Base-by-base conservation (phyloP, 495 filamentous ascomycete genomes). In the Tuber calosporum region DNA sequence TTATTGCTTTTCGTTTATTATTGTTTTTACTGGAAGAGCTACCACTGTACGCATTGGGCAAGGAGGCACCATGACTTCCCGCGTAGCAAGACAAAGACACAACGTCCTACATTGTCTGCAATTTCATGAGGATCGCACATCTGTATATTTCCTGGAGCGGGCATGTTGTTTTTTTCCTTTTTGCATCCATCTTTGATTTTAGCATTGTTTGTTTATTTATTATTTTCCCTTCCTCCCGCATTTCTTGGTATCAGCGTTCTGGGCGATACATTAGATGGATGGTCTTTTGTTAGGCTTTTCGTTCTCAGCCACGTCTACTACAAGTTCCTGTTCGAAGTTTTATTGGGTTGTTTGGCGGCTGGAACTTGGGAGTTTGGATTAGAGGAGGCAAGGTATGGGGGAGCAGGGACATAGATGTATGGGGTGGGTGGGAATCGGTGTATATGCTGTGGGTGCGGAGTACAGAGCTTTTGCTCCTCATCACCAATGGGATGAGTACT, bases 171-270 rank as follows among this genome's bases (percentile, higher is more conserved):
- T 26, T 26, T 66, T 36, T 38, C 41, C 72, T 66, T 34, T 53
- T 68, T 73, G 76, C 77, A 78, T 78, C 77, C 66, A 20, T 77
- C 70, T 73, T 66, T 37, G 66, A 26, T 30, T 62, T 62, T 34
- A 62, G 53, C 53, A 62, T 34, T 62, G 53, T 62, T 62, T 62
- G n/a, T 53, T 53, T 53, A 53, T 26, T 53, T 4, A n/a, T n/a
- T n/a, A n/a, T n/a, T 34, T 17, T 62, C 34, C 34, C n/a, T 6
- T n/a, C 53, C 53, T 58, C 1, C 26, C 13, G 53, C 26, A 62
- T 62, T 62, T 53, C 9, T 53, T 6, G 53, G 26, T 34, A 34
- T 19, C 17, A 62, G 26, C 26, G 26, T 34, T 34, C 53, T 62
- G n/a, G 53, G 53, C 53, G 53, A 30, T 13, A 58, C 53, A 30